phyloP scores from a whole-genome alignment of 805 yeast genomes.

The Hanseniaspora occidentalis region DNA sequence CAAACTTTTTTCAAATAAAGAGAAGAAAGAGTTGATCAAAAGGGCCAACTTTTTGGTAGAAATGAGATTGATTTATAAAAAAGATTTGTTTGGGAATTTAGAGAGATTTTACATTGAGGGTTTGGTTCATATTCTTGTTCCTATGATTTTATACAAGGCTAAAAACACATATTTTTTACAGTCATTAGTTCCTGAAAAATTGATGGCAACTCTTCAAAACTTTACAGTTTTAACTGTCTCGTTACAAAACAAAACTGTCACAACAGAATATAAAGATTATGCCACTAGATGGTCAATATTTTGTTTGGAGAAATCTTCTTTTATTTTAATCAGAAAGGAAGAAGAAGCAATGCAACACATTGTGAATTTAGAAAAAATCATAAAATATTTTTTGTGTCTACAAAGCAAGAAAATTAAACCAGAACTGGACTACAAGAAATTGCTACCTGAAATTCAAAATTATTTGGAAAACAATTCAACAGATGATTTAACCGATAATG shows the following conservation, averaged over 20 bases:
- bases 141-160: background rate
- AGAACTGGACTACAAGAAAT: background rate
- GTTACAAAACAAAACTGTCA: background rate
- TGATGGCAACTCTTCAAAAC: background rate
- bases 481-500: too few relatives aligned
- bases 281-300: background rate
- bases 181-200: background rate
- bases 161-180: background rate
- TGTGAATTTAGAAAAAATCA: background rate
- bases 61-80: background rate
- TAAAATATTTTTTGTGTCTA: background rate
- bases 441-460: background rate
- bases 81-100: background rate
- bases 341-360: background rate
- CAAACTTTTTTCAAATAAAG: background rate
- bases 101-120: background rate
- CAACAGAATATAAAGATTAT: background rate
- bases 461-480: background rate
- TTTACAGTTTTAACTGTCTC: background rate
- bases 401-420: background rate
- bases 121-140: background rate
- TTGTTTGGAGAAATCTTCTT: background rate
- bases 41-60: background rate
- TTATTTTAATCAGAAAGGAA: too few relatives aligned
- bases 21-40: background rate